Evolutionary conservation across 2,329 filamentous ascomycete genomes (phyloP).

Genomic region (Capronia coronata): DNA sequence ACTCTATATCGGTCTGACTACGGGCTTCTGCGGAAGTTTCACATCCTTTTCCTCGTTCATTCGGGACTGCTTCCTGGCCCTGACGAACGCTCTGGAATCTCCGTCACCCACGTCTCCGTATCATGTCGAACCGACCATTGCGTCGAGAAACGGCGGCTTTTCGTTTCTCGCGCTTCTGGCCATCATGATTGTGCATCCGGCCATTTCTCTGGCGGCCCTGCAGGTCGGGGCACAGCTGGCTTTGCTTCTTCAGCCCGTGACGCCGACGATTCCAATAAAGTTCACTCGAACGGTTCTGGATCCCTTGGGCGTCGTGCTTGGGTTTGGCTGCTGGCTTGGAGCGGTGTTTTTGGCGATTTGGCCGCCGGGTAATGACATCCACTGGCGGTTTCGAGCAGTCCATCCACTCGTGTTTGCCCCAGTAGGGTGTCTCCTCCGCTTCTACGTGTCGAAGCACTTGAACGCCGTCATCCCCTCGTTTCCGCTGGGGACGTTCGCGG

Average conservation of each 20-base stretch:
- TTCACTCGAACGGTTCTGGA: conserved; percentile 56
- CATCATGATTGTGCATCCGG: conserved; percentile 62
- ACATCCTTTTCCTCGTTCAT: conserved; percentile 81
- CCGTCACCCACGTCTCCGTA: conserved; percentile 41
- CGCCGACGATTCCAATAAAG: conserved; percentile 52
- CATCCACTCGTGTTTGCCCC: conserved; percentile 76
- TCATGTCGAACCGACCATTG: conserved; percentile 32
- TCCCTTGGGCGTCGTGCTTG: conserved; percentile 55
- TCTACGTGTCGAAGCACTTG: conserved; percentile 60
- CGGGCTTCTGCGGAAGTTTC: conserved; percentile 80
- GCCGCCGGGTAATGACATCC: conserved; percentile 50
- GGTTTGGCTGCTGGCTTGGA: conserved; percentile 64
- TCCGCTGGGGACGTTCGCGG: conserved; percentile 72
- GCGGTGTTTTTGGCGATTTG: conserved; percentile 62
- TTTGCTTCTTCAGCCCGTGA: conserved; percentile 49
- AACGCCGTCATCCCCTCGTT: conserved; percentile 61
- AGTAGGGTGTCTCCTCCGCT: conserved; percentile 63
- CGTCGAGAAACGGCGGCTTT: conserved; percentile 60
- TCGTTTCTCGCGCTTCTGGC: conserved; percentile 70
- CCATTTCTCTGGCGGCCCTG: conserved; percentile 61
- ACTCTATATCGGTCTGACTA: conserved; percentile 73
- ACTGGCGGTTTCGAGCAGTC: conserved; percentile 65
- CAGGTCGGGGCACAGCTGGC: conserved; percentile 67
- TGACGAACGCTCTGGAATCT: conserved; percentile 61
- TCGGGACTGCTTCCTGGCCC: conserved; percentile 67